A percentile compares a stretch with the other conserved stretches of the same genome.
phyloP scores from a whole-genome alignment of 306 rosid genomes.

The Rosa lucieae region DNA sequence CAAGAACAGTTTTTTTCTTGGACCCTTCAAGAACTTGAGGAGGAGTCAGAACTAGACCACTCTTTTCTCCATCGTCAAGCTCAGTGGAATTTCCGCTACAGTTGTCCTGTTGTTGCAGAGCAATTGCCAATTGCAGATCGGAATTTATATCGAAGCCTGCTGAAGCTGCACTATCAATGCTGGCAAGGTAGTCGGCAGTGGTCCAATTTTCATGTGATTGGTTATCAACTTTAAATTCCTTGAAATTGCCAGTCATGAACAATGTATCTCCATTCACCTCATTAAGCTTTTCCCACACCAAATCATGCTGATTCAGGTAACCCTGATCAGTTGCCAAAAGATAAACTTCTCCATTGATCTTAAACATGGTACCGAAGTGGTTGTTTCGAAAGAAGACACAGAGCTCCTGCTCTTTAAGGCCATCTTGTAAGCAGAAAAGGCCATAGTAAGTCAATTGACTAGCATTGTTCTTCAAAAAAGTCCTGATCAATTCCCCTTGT shows the following conservation, averaged over 20 bases:
- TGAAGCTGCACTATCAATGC: constrained; percentile 72
- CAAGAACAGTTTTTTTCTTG: constrained; percentile 90
- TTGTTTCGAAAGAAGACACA: constrained; percentile 96
- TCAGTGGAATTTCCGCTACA: background rate
- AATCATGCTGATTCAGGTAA: constrained; percentile 90
- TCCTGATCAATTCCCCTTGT: too few relatives aligned
- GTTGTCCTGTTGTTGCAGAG: constrained; percentile 81
- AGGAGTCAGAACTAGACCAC: constrained; percentile 92
- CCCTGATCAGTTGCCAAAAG: constrained; percentile 99
- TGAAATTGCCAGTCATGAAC: constrained; percentile 89
- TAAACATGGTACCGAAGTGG: constrained; percentile 99
- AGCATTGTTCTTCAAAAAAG: too few relatives aligned
- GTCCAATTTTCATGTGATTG: constrained; percentile 58
- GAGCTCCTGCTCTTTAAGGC: constrained; percentile 91
- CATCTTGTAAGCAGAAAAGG: constrained; percentile 92
- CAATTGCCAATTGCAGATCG: constrained; percentile 92
- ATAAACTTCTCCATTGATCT: constrained; percentile 89
- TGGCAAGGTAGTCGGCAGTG: constrained; percentile 77
- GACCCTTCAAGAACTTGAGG: constrained; percentile 97
- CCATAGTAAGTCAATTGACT: constrained; percentile 35
- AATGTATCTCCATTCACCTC: constrained; percentile 97
- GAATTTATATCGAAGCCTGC: constrained; percentile 67
- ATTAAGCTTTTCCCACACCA: constrained; percentile 97
- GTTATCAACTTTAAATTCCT: constrained; percentile 84
- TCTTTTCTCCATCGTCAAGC: constrained; percentile 85